Conservation (phyloP, 208 protist species). For the Trypanosoma cruzi region DNA sequence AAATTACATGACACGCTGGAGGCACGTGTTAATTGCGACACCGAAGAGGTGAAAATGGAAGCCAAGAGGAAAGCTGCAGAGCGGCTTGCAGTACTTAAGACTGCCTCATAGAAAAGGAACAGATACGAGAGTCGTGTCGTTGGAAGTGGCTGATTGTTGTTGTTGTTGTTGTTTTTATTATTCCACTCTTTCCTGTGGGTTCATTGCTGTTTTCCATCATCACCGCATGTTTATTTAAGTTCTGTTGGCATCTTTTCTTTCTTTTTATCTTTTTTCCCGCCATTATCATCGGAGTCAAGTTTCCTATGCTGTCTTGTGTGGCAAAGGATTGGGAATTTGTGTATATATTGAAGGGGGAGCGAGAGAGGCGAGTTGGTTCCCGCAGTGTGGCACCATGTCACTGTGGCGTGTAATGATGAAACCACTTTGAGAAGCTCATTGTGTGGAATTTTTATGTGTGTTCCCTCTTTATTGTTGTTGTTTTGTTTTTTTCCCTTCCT, state of each 20-base stretch:
- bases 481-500: slow-evolving; percentile 1
- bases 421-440: background rate
- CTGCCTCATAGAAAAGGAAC: slow-evolving; percentile 26
- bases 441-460: slow-evolving; percentile 3
- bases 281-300: background rate
- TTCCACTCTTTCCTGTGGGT: background rate
- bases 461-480: slow-evolving; percentile 7
- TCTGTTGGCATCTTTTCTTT: background rate
- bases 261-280: background rate
- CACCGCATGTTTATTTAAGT: background rate
- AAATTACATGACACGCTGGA: slow-evolving; percentile 61
- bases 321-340: background rate
- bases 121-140: background rate
- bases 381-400: background rate
- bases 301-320: background rate
- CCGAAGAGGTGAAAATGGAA: slow-evolving; percentile 63
- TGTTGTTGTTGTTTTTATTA: background rate
- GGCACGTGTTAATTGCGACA: slow-evolving; percentile 62
- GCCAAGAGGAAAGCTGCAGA: slow-evolving; percentile 67
- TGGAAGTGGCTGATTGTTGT: background rate
- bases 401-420: background rate
- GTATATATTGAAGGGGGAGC: background rate
- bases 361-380: background rate
- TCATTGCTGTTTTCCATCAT: too few species aligned
- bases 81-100: slow-evolving; percentile 51